These are phyloP conservation scores for Daldinia decipiens DNA, from an alignment of 495 filamentous ascomycete genomes.

Conservation along the genomic window DNA sequence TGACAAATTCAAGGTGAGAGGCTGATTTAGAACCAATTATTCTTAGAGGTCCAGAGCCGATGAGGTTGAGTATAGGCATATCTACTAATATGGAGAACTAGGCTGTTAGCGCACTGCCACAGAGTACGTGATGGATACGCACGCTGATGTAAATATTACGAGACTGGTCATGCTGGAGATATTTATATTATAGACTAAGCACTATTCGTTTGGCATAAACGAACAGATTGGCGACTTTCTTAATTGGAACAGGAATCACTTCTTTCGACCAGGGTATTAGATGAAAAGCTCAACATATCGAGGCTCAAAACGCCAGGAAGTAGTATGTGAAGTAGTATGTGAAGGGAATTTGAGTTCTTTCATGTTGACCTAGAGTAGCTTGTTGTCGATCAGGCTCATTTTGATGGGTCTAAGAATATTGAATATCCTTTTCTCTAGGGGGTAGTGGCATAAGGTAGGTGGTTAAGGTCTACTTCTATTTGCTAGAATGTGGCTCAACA, in stretches of 20 bases:
- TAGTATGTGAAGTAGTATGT: neutral
- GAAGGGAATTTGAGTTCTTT: neutral
- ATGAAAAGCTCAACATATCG: constrained; percentile 4
- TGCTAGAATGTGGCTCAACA: constrained; percentile 14
- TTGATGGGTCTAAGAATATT: neutral
- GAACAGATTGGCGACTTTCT: constrained; percentile 23
- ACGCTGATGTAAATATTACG: constrained; percentile 16
- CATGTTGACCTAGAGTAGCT: neutral
- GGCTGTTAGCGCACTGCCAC: constrained; percentile 1
- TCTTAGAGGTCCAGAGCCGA: neutral
- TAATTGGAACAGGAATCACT: constrained; percentile 7
- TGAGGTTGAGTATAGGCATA: constrained; percentile 5
- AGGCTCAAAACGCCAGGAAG: constrained; percentile 1
- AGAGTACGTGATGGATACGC: constrained; percentile 16
- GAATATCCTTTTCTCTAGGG: neutral
- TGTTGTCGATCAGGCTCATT: neutral
- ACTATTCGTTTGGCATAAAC: constrained; percentile 20
- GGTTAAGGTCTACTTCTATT: neutral
- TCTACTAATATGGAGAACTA: constrained; percentile 6
- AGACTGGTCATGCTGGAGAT: neutral
- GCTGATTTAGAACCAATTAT: constrained; percentile 2
- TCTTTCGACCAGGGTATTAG: neutral
- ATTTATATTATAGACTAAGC: constrained; percentile 26
- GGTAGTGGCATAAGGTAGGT: neutral
- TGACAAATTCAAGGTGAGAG: constrained; percentile 26